A percentile compares a stretch with the other conserved stretches of the same genome.
phyloP scores from a whole-genome alignment of 805 yeast genomes.

The Isabelozyma heimii region DNA sequence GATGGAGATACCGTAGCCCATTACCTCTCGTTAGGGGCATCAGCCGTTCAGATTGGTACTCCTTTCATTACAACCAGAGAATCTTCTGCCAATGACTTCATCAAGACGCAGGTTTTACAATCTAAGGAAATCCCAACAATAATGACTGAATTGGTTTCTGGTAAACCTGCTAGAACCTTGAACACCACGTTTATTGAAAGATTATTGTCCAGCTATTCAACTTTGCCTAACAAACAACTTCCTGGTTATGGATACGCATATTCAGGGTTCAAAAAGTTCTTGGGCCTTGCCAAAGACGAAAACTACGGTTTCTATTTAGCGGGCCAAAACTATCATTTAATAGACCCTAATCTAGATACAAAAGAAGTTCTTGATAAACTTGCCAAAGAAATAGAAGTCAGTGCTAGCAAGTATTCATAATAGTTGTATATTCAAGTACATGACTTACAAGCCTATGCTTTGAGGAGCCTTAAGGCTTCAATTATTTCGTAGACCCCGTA shows the following conservation, averaged over 20 bases:
- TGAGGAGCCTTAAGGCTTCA: slow-evolving; percentile 13
- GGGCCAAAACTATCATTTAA: slow-evolving; percentile 29
- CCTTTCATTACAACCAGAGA: slow-evolving; percentile 42
- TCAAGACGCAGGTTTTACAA: slow-evolving; percentile 8
- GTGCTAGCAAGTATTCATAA: background rate
- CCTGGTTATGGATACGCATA: slow-evolving; percentile 38
- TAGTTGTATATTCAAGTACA: background rate
- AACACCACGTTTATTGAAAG: slow-evolving; percentile 30
- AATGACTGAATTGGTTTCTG: slow-evolving; percentile 35
- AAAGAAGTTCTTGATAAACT: slow-evolving; percentile 24
- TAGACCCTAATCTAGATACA: slow-evolving; percentile 14
- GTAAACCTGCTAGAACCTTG: slow-evolving; percentile 36
- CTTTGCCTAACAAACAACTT: slow-evolving; percentile 8
- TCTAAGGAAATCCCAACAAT: slow-evolving; percentile 15
- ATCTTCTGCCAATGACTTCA: slow-evolving; percentile 14
- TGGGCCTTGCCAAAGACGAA: slow-evolving; percentile 5
- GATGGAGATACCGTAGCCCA: slow-evolving; percentile 25
- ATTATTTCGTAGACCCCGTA: slow-evolving; percentile 35
- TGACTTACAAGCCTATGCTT: background rate
- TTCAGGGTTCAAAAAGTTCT: slow-evolving; percentile 26
- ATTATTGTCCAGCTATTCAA: slow-evolving; percentile 10
- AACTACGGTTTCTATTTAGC: slow-evolving; percentile 31
- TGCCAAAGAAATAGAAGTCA: slow-evolving; percentile 9
- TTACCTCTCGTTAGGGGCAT: slow-evolving; percentile 41
- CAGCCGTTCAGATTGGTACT: slow-evolving; percentile 58